A percentile compares a stretch with the other conserved stretches of the same genome.
Evolutionary conservation across 345 rosid species (phyloP).

Genomic region (Rubroshorea leprosula): DNA sequence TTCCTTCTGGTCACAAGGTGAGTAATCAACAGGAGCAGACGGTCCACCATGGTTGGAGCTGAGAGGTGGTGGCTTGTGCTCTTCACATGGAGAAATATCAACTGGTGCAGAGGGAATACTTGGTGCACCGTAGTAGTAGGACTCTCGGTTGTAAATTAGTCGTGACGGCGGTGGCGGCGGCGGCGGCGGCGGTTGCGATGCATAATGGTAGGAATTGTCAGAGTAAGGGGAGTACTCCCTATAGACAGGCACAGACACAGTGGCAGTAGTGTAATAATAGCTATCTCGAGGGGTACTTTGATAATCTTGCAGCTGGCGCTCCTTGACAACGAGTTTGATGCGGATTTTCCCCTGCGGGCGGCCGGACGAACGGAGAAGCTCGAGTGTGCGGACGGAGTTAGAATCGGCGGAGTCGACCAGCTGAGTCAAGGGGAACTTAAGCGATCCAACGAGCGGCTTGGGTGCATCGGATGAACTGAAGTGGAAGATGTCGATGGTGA

Average conservation of each 20-base stretch:
- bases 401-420: slow-evolving; percentile 43
- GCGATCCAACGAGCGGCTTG: slow-evolving; percentile 56
- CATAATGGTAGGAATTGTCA: slow-evolving; percentile 34
- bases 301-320: slow-evolving; percentile 19
- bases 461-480: slow-evolving; percentile 42
- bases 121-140: slow-evolving; percentile 21
- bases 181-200: slow-evolving; percentile 17
- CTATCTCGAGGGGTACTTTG: neutral
- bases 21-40: slow-evolving; percentile 53
- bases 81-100: slow-evolving; percentile 28
- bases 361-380: slow-evolving; percentile 60
- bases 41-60: slow-evolving; percentile 34
- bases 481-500: slow-evolving; percentile 45
- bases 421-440: slow-evolving; percentile 39
- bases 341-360: slow-evolving; percentile 61
- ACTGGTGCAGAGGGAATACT: slow-evolving; percentile 51
- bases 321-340: slow-evolving; percentile 35
- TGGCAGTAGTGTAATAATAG: slow-evolving; percentile 33
- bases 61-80: slow-evolving; percentile 35
- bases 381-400: slow-evolving; percentile 26
- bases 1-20: slow-evolving; percentile 37
- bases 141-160: slow-evolving; percentile 32
- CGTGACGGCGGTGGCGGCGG: slow-evolving; percentile 31
- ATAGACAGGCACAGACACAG: slow-evolving; percentile 41
- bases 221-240: slow-evolving; percentile 29